These are phyloP conservation scores for Solanum chiquidenum DNA, from an alignment of 257 asterid genomes.

Conservation along the genomic window DNA sequence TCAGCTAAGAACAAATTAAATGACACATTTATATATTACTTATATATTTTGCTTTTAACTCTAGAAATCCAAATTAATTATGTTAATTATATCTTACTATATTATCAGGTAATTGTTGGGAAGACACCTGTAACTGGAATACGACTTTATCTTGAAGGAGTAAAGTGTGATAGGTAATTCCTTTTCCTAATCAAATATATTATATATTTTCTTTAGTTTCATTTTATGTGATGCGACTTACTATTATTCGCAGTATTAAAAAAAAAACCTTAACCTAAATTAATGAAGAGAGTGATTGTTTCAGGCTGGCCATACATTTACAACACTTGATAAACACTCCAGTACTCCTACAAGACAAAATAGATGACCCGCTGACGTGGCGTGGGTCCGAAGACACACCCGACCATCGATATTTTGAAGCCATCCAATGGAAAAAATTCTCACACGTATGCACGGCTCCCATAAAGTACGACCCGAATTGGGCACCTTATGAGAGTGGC, in stretches of 20 bases:
- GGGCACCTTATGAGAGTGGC: conserved; percentile 19
- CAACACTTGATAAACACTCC: conserved; percentile 62
- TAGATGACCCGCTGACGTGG: conserved; percentile 23
- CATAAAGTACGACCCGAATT: conserved; percentile 47
- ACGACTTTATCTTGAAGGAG: conserved; percentile 77
- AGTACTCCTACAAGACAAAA: conserved; percentile 30
- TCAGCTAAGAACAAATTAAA: not conserved
- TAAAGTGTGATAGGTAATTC: conserved; percentile 56
- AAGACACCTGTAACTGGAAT: conserved; percentile 76
- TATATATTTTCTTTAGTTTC: not conserved
- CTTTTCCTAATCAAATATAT: not conserved
- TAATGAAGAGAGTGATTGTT: not conserved
- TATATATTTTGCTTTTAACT: not conserved
- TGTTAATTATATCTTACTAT: too few species aligned
- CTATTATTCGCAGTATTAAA: not conserved
- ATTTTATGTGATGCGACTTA: not conserved
- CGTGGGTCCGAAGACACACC: conserved; percentile 43
- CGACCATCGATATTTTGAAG: conserved; percentile 44
- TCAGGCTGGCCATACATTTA: conserved; percentile 67
- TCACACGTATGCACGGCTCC: conserved; percentile 75
- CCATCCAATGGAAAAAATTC: conserved; percentile 66
- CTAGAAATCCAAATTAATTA: not conserved
- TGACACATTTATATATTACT: not conserved
- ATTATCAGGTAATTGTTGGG: conserved; percentile 48
- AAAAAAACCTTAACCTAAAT: not conserved